A percentile compares a stretch with the other conserved stretches of the same genome.
Evolutionary conservation across 768 basidiomycete species (phyloP).

Genomic region (Tubosaeta brunneosetosa): DNA sequence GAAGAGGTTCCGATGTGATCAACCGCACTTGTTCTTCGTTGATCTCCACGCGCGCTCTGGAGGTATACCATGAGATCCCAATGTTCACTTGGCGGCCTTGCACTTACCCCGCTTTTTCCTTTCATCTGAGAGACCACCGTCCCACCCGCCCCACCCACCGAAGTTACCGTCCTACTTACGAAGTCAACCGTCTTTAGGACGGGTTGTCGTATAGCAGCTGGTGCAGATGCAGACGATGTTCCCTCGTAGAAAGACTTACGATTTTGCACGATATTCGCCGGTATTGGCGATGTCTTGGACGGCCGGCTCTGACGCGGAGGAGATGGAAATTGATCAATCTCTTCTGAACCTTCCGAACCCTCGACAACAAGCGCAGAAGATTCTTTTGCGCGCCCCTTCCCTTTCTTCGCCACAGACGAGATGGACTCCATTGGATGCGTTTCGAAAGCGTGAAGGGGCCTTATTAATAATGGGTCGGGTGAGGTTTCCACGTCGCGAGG

Average conservation of each 20-base stretch:
- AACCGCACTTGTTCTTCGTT: not conserved
- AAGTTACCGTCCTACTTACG: not conserved
- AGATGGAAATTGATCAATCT: conserved; percentile 15
- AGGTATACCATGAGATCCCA: conserved; percentile 1
- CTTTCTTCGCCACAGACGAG: conserved; percentile 11
- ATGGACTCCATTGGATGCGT: conserved; percentile 13
- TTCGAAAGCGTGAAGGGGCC: conserved; percentile 18
- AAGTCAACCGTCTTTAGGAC: conserved; percentile 3
- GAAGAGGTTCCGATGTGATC: conserved; percentile 29
- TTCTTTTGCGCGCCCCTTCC: conserved; percentile 21
- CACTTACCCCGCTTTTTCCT: conserved; percentile 21
- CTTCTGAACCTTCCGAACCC: conserved; percentile 23
- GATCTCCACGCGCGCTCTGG: conserved; percentile 3
- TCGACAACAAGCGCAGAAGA: conserved; percentile 10
- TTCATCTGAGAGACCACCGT: conserved; percentile 20
- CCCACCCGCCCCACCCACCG: not conserved
- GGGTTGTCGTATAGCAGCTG: conserved; percentile 5
- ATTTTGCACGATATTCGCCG: conserved; percentile 12
- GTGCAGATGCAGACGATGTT: not conserved
- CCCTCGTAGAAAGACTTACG: conserved; percentile 11
- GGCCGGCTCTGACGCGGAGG: not conserved
- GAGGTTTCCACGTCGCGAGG: conserved; percentile 8
- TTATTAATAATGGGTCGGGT: conserved; percentile 20
- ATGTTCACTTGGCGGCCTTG: not conserved
- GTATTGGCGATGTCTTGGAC: conserved; percentile 12